Evolutionary conservation across 129 eudicot genomes (phyloP), one percentile per base, ranked within the genome.

Genomic region (Silybum marianum): DNA sequence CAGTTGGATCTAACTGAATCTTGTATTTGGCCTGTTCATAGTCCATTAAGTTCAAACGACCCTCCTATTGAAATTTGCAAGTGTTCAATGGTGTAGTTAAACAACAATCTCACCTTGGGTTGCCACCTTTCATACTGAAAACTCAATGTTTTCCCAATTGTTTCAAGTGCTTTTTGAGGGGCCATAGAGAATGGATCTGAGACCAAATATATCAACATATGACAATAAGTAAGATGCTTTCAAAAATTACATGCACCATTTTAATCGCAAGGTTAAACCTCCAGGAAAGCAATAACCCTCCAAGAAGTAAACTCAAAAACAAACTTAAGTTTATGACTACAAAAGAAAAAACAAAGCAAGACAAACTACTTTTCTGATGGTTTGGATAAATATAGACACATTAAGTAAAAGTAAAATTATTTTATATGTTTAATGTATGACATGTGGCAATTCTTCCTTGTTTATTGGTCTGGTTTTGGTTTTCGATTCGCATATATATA

Each of bases 81-180:
- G 74, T 25, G 80, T 65, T 81, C 16, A 73, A 42, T 79, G 24
- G 78, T 23, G 69, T 66, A 72, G 10, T 66, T 54, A 69, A 67
- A 60, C 68, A 70, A 74, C 60, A 75, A 72, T 36, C 89, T 88
- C 80, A 95, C 98, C 91, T 86, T 93, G 12, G 99, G 95, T 77
- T 91, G 99, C 99, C 99, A 96, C 81, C 99, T 91, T 81, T 96
- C 99, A 60, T 96, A 96, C 79, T 96, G 99, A 74, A 82, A 78
- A 69, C 81, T 91, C 84, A 96, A 91, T 74, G 95, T 88, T 86
- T 85, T 91, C 51, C 99, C 99, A 2, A 96, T 96, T 58, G 93
- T 86, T 84, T 93, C 99, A 60, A 91, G 90, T 28, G 99, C 99
- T 87, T 91, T 96, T 46, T 84, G 97, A 28, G 99, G 99, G 60